These are phyloP conservation scores for Odontarrhena argentea DNA, from an alignment of 345 rosid genomes.

Conservation along the genomic window DNA sequence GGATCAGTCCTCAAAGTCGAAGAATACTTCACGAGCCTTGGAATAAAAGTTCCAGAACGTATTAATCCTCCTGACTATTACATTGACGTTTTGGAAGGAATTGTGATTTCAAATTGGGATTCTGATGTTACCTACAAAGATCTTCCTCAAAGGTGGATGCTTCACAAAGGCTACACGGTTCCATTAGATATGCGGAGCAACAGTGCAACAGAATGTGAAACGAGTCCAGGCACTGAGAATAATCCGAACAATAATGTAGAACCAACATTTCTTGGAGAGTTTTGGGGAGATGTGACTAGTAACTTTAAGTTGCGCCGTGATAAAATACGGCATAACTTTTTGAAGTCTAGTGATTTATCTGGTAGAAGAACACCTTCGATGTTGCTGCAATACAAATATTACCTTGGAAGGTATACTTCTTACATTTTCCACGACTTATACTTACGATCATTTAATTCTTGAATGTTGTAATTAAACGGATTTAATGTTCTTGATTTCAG, in stretches of 20 bases:
- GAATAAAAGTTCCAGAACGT: constrained; percentile 78
- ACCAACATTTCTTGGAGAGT: constrained; percentile 75
- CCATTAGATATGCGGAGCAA: constrained; percentile 69
- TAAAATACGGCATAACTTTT: constrained; percentile 64
- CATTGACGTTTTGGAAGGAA: constrained; percentile 88
- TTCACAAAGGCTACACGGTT: constrained; percentile 71
- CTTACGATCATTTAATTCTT: neutral
- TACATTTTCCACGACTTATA: neutral
- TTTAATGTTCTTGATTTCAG: constrained; percentile 52
- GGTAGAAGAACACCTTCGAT: constrained; percentile 68
- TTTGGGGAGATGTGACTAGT: constrained; percentile 81
- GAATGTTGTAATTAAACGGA: constrained; percentile 6
- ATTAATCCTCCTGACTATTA: constrained; percentile 94
- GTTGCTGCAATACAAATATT: constrained; percentile 70
- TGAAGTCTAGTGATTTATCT: constrained; percentile 67
- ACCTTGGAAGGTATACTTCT: constrained; percentile 71
- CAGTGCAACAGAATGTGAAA: constrained; percentile 40
- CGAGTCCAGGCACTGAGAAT: constrained; percentile 40
- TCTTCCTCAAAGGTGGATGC: constrained; percentile 94
- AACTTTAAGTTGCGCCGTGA: constrained; percentile 66
- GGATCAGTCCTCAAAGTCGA: constrained; percentile 80
- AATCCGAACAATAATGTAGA: constrained; percentile 40
- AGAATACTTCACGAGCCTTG: constrained; percentile 76
- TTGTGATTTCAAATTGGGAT: constrained; percentile 52
- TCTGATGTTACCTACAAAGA: constrained; percentile 57